Conservation (phyloP, 1,284 basidiomycete genomes). For the Papiliotrema nemorosa region DNA sequence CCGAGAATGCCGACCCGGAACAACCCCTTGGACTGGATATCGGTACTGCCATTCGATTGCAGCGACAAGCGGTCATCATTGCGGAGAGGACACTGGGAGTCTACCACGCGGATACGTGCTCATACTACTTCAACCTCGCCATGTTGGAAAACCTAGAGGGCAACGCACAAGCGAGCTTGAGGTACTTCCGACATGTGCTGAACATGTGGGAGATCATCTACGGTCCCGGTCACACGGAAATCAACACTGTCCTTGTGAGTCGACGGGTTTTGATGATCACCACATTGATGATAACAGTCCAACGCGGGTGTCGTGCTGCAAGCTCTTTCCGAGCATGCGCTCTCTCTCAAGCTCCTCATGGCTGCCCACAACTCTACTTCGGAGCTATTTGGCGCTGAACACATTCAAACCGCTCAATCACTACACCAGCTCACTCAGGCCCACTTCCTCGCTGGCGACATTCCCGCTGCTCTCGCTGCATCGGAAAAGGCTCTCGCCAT, state of each 20-base stretch:
- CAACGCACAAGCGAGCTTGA: conserved; percentile 50
- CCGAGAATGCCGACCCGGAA: conserved; percentile 41
- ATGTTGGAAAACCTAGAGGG: conserved; percentile 53
- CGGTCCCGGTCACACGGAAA: conserved; percentile 54
- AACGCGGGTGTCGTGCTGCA: conserved; percentile 49
- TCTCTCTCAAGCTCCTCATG: conserved; percentile 40
- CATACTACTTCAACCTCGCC: conserved; percentile 58
- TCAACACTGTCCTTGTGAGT: conserved; percentile 52
- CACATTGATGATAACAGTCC: conserved; percentile 24
- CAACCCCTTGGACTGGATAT: conserved; percentile 49
- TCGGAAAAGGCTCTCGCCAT: conserved; percentile 46
- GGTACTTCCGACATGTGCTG: conserved; percentile 54
- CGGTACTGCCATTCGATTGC: conserved; percentile 52
- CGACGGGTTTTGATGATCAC: neutral
- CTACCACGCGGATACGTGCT: conserved; percentile 55
- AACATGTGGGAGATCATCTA: conserved; percentile 55
- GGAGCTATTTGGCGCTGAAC: conserved; percentile 40
- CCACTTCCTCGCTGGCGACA: conserved; percentile 48
- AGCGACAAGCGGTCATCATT: conserved; percentile 57
- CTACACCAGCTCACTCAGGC: conserved; percentile 50
- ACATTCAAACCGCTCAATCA: conserved; percentile 43
- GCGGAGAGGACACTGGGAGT: conserved; percentile 57
- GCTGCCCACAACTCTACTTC: conserved; percentile 35
- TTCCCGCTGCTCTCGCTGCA: conserved; percentile 45
- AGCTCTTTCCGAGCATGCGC: conserved; percentile 41